Conservation (phyloP, 352 stramenopile genomes). For the Globisporangium acanthophoron region DNA sequence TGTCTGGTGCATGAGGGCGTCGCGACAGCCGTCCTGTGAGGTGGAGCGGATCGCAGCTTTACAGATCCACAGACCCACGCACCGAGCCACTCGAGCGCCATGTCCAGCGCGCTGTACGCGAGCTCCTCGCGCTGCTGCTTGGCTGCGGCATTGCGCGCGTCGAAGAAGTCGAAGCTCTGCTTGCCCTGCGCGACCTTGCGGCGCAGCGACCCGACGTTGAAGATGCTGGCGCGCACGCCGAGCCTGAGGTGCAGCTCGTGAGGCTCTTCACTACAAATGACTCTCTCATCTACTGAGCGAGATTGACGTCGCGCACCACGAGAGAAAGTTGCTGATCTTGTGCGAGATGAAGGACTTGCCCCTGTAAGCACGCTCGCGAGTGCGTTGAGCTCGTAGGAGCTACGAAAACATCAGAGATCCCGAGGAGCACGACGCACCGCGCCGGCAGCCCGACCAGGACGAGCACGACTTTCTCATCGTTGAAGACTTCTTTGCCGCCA, state of each 20-base stretch:
- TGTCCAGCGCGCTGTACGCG: slow-evolving; percentile 43
- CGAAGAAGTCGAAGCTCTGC: slow-evolving; percentile 75
- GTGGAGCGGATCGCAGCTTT: no score
- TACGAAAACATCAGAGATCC: no score
- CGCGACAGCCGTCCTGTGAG: background rate
- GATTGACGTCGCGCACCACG: slow-evolving; percentile 16
- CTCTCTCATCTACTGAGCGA: background rate
- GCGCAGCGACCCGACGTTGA: slow-evolving; percentile 90
- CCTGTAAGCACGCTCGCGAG: slow-evolving; percentile 9
- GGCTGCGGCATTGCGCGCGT: slow-evolving; percentile 66
- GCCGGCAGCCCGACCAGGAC: slow-evolving; percentile 89
- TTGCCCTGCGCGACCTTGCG: slow-evolving; percentile 58
- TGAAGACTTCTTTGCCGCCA: slow-evolving; percentile 35
- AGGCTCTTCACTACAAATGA: background rate
- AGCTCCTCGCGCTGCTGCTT: slow-evolving; percentile 57
- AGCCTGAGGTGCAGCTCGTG: slow-evolving; percentile 15
- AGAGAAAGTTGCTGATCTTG: slow-evolving; percentile 57
- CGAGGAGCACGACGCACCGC: slow-evolving; percentile 17
- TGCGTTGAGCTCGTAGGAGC: no score
- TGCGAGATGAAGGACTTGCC: slow-evolving; percentile 91
- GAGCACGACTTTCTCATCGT: slow-evolving; percentile 86
- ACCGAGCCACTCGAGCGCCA: slow-evolving; percentile 38
- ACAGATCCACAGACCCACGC: background rate
- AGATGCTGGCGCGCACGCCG: slow-evolving; percentile 59
- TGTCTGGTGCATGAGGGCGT: slow-evolving; percentile 11